Conservation (phyloP, 345 rosid species). For the thale cress (Arabidopsis thaliana) region DNA sequence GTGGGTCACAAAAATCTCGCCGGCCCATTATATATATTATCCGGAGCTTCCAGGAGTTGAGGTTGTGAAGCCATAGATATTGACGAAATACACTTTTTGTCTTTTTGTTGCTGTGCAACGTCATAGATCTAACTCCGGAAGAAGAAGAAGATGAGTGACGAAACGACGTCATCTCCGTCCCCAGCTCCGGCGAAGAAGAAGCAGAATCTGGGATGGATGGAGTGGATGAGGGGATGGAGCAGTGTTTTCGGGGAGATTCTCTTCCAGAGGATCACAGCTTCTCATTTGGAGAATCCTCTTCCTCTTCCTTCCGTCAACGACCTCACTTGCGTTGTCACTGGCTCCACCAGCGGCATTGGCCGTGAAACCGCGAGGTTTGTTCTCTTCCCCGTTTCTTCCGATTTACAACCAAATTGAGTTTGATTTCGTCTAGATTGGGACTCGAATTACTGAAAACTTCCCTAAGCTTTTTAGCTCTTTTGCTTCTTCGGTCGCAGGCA, state of each 20-base stretch:
- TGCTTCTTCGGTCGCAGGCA: constrained; percentile 55
- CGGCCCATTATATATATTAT: constrained; percentile 29
- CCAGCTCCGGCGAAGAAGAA: constrained; percentile 49
- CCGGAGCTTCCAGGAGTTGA: not conserved
- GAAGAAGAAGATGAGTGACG: constrained; percentile 41
- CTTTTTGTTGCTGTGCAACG: constrained; percentile 21
- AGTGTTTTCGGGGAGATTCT: constrained; percentile 71
- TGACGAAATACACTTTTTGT: constrained; percentile 40
- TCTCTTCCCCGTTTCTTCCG: not conserved
- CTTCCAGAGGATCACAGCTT: constrained; percentile 84
- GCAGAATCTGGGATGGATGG: constrained; percentile 86
- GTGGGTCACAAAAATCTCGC: constrained; percentile 27
- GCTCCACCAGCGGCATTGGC: constrained; percentile 99
- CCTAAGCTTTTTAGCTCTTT: constrained; percentile 21
- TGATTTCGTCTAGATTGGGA: constrained; percentile 2
- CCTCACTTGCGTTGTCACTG: constrained; percentile 89
- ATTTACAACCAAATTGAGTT: constrained; percentile 6
- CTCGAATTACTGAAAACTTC: constrained; percentile 4
- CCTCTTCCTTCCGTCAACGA: constrained; percentile 79
- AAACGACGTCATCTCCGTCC: constrained; percentile 18
- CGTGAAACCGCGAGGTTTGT: constrained; percentile 75
- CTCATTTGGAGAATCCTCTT: constrained; percentile 79
- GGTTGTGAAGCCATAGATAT: constrained; percentile 23
- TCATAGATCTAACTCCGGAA: constrained; percentile 34
- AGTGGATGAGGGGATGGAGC: constrained; percentile 93